A percentile compares a stretch with the other conserved stretches of the same genome.
These are phyloP conservation scores for Misopates orontium DNA, from an alignment of 257 asterid species.

Conservation along the genomic window DNA sequence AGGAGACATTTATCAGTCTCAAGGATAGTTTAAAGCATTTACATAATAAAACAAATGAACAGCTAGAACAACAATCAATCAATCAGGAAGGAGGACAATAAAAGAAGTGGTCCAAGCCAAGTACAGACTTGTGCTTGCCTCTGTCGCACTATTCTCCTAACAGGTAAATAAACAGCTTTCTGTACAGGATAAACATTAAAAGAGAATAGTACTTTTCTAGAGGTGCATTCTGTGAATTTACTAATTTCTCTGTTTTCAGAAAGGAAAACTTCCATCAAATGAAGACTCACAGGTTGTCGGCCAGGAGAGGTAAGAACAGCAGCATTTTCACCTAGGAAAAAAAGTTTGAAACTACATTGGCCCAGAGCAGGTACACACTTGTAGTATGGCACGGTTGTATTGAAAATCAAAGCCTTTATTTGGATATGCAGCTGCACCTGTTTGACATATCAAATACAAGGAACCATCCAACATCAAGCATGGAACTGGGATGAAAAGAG, in stretches of 20 bases:
- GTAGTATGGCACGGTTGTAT: conserved; percentile 61
- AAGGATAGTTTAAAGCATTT: not conserved
- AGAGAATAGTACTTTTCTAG: not conserved
- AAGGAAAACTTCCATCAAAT: not conserved
- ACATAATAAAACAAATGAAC: not conserved
- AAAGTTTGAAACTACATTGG: conserved; percentile 51
- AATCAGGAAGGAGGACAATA: not conserved
- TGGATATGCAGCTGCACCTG: conserved; percentile 60
- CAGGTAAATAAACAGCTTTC: no score
- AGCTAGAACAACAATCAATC: not conserved
- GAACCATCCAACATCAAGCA: conserved; percentile 8
- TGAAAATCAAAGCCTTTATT: conserved; percentile 47
- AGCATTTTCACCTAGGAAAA: conserved; percentile 41
- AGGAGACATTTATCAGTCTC: not conserved
- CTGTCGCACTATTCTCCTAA: not conserved
- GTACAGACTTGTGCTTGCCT: not conserved
- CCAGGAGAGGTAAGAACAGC: conserved; percentile 76
- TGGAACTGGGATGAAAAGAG: not conserved
- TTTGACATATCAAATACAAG: conserved; percentile 27
- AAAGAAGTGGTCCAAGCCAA: no score
- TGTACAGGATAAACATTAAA: no score
- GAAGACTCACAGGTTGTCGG: conserved; percentile 55
- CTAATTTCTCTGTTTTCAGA: not conserved
- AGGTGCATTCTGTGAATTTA: not conserved
- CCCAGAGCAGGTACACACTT: conserved; percentile 51